These are phyloP conservation scores for Populus euphratica DNA, from an alignment of 345 rosid genomes.

Conservation along the genomic window DNA sequence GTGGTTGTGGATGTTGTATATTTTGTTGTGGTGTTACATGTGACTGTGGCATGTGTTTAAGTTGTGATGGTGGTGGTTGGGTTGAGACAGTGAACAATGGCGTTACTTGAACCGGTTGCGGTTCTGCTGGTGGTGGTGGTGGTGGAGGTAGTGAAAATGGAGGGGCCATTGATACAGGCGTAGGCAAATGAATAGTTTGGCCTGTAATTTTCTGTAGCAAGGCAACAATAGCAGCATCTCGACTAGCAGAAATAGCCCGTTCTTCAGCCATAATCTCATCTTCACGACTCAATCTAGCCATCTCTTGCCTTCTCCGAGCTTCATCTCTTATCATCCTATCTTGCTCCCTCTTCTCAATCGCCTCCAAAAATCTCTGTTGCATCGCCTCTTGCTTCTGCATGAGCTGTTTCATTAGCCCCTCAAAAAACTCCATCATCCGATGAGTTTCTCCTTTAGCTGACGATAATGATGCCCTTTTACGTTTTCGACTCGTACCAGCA, in stretches of 20 bases:
- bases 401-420: slow-evolving; percentile 63
- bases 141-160: slow-evolving; percentile 28
- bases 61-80: slow-evolving; percentile 14
- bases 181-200: slow-evolving; percentile 63
- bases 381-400: slow-evolving; percentile 77
- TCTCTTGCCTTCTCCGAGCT: slow-evolving; percentile 78
- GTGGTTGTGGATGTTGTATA: slow-evolving; percentile 5
- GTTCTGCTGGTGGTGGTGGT: slow-evolving; percentile 5
- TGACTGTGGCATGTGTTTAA: neutral
- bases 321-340: slow-evolving; percentile 75
- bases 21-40: neutral
- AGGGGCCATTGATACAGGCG: slow-evolving; percentile 19
- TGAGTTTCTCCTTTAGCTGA: slow-evolving; percentile 23
- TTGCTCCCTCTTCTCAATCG: slow-evolving; percentile 75
- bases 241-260: slow-evolving; percentile 57
- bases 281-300: slow-evolving; percentile 57
- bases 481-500: slow-evolving; percentile 53
- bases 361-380: slow-evolving; percentile 72
- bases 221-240: slow-evolving; percentile 61
- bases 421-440: slow-evolving; percentile 70
- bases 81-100: slow-evolving; percentile 17
- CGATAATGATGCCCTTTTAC: slow-evolving; percentile 41
- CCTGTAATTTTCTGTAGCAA: slow-evolving; percentile 76
- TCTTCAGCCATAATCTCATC: slow-evolving; percentile 69
- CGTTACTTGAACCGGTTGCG: slow-evolving; percentile 17